Evolutionary conservation across 169 alveolate species (phyloP).

Genomic region (Babesia ovis): DNA sequence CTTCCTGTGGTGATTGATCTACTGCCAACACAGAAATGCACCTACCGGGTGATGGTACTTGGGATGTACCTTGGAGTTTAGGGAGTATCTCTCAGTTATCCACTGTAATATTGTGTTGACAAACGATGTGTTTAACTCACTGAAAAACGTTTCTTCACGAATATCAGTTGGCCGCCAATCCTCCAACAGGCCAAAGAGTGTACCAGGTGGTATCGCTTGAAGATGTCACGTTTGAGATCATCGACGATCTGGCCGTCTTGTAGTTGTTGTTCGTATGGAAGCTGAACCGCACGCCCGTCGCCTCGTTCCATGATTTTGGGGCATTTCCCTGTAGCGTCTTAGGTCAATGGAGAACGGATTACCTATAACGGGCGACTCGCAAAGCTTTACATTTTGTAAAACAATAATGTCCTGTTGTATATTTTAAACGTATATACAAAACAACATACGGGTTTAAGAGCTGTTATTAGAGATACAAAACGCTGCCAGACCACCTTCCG

Average conservation of each 20-base stretch:
- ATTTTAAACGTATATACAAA: background rate
- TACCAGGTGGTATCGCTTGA: slow-evolving; percentile 25
- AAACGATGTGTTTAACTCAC: no score
- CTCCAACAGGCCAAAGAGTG: slow-evolving; percentile 54
- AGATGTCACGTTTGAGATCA: slow-evolving; percentile 4
- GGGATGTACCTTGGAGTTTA: slow-evolving; percentile 28
- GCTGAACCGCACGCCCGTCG: slow-evolving; percentile 1
- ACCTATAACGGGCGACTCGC: slow-evolving; percentile 28
- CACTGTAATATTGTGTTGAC: background rate
- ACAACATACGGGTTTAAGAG: slow-evolving; percentile 36
- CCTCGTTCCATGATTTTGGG: slow-evolving; percentile 11
- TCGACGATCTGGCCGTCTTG: slow-evolving; percentile 28
- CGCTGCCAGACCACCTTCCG: slow-evolving; percentile 18
- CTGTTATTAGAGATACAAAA: slow-evolving; percentile 7
- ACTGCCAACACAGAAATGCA: background rate
- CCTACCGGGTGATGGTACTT: slow-evolving; percentile 58
- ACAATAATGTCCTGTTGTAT: slow-evolving; percentile 27
- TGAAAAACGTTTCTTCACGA: slow-evolving; percentile 18
- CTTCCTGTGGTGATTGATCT: slow-evolving; percentile 24
- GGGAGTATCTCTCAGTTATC: slow-evolving; percentile 16
- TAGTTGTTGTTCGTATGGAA: slow-evolving; percentile 41
- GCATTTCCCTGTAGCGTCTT: slow-evolving; percentile 3
- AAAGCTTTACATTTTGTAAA: slow-evolving; percentile 44
- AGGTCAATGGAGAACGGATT: background rate
- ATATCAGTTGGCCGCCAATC: slow-evolving; percentile 34